phyloP scores from a whole-genome alignment of 139 green algal species.

The Marvania coccoides region DNA sequence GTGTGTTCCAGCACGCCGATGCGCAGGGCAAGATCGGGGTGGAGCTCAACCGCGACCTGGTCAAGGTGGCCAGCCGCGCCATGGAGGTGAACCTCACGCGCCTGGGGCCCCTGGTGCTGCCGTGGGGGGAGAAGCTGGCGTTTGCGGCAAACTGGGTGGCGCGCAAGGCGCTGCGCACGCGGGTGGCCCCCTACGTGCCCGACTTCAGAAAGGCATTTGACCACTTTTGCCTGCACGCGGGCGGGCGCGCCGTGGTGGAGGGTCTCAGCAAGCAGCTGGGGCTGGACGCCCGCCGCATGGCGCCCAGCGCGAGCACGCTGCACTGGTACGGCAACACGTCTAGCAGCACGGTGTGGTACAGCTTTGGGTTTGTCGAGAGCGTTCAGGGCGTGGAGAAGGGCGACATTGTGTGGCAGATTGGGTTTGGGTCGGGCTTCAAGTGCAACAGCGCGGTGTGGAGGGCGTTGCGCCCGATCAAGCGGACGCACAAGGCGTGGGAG shows the following conservation, averaged over 20 bases:
- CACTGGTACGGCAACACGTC: conserved; percentile 80
- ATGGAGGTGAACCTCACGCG: conserved; percentile 50
- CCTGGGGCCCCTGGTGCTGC: conserved; percentile 51
- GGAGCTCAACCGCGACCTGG: conserved; percentile 44
- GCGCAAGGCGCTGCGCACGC: conserved; percentile 9
- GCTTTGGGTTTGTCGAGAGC: conserved; percentile 70
- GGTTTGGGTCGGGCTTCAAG: conserved; percentile 93
- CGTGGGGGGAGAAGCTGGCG: conserved; percentile 44
- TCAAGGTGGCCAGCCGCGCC: conserved; percentile 42
- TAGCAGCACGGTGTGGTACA: conserved; percentile 76
- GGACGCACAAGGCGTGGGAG: conserved; percentile 20
- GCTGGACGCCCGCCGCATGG: conserved; percentile 34
- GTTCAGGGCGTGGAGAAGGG: conserved; percentile 48
- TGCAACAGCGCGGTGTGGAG: conserved; percentile 90
- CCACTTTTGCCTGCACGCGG: conserved; percentile 77
- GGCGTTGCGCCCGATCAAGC: conserved; percentile 49
- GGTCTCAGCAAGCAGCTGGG: conserved; percentile 65
- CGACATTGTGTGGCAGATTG: conserved; percentile 85
- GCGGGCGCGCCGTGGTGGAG: conserved; percentile 71
- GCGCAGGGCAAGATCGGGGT: conserved; percentile 39
- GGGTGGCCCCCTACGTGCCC: conserved; percentile 59
- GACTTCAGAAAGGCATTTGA: conserved; percentile 77
- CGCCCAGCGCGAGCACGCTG: conserved; percentile 46
- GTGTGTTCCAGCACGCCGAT: conserved; percentile 54
- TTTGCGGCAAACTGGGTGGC: conserved; percentile 44